Conservation (phyloP, 2,329 filamentous ascomycete genomes). For the Cladobotryum protrusum region DNA sequence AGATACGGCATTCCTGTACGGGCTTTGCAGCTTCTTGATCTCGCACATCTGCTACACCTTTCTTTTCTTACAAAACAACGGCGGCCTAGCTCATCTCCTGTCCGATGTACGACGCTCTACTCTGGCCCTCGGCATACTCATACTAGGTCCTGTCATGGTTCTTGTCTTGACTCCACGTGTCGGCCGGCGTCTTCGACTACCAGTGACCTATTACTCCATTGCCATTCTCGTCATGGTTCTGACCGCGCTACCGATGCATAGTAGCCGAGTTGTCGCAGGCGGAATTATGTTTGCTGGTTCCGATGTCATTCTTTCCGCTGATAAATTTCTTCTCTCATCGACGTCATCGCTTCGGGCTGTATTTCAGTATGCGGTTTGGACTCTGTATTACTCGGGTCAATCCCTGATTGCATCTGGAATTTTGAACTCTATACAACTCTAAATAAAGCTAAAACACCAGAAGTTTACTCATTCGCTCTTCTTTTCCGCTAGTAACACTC, state of each 20-base stretch:
- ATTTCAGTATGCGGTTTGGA: slow-evolving; percentile 31
- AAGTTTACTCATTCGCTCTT: no score
- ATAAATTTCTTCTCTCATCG: slow-evolving; percentile 25
- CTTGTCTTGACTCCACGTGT: slow-evolving; percentile 23
- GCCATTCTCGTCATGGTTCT: slow-evolving; percentile 28
- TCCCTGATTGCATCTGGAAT: slow-evolving; percentile 21
- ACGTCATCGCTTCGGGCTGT: slow-evolving; percentile 18
- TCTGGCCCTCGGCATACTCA: slow-evolving; percentile 15
- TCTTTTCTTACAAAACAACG: slow-evolving; percentile 17
- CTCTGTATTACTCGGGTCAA: slow-evolving; percentile 30
- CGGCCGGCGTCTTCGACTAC: slow-evolving; percentile 17
- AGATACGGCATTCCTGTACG: slow-evolving; percentile 26
- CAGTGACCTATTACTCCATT: slow-evolving; percentile 26
- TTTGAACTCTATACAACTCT: neutral
- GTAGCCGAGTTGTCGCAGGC: slow-evolving; percentile 19
- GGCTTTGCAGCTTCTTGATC: slow-evolving; percentile 28
- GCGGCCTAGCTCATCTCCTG: slow-evolving; percentile 4
- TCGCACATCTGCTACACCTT: slow-evolving; percentile 29
- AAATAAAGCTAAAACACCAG: no score
- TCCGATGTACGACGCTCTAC: slow-evolving; percentile 12
- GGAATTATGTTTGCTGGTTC: slow-evolving; percentile 28
- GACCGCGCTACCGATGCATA: slow-evolving; percentile 22
- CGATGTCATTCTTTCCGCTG: slow-evolving; percentile 27
- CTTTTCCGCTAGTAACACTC: no score
- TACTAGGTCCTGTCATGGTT: slow-evolving; percentile 22